These are phyloP conservation scores for Neurospora sp. DNA, from an alignment of 495 filamentous ascomycete genomes.

Conservation along the genomic window DNA sequence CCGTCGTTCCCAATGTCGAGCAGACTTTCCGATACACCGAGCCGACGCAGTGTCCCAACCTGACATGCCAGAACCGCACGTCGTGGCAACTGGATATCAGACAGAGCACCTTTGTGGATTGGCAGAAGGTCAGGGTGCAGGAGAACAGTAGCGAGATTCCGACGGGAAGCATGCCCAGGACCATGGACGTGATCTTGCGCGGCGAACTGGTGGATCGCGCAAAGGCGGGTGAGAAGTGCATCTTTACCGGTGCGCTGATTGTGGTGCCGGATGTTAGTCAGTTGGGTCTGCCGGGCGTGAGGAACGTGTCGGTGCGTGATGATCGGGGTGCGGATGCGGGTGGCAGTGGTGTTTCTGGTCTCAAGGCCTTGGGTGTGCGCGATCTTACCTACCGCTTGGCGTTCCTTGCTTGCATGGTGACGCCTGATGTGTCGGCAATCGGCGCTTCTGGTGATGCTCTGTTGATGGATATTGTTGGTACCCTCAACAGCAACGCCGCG, in stretches of 20 bases:
- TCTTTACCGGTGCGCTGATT: constrained; percentile 93
- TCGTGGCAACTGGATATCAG: constrained; percentile 93
- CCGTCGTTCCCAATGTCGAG: constrained; percentile 78
- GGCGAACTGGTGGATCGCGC: constrained; percentile 96
- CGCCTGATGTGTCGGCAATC: constrained; percentile 73
- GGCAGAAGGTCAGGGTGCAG: constrained; percentile 96
- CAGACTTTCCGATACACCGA: constrained; percentile 98
- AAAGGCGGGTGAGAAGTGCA: constrained; percentile 94
- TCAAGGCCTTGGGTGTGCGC: constrained; percentile 87
- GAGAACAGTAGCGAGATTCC: constrained; percentile 98
- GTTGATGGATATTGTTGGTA: constrained; percentile 62
- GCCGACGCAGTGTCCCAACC: constrained; percentile 87
- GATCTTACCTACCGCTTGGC: constrained; percentile 96
- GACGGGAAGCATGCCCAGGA: constrained; percentile 96
- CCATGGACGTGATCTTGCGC: constrained; percentile 94
- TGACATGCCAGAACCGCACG: constrained; percentile 77
- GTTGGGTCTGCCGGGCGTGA: constrained; percentile 77
- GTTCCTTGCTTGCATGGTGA: constrained; percentile 96
- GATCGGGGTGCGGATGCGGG: constrained; percentile 72
- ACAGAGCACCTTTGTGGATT: constrained; percentile 96
- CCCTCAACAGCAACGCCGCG: constrained; percentile 57
- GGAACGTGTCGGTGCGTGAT: constrained; percentile 78
- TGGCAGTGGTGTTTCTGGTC: constrained; percentile 71
- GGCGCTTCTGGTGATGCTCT: constrained; percentile 37
- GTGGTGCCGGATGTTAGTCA: constrained; percentile 97